Base-by-base conservation (phyloP, 2,329 filamentous ascomycete genomes). In the Fusarium sarcochroum region DNA sequence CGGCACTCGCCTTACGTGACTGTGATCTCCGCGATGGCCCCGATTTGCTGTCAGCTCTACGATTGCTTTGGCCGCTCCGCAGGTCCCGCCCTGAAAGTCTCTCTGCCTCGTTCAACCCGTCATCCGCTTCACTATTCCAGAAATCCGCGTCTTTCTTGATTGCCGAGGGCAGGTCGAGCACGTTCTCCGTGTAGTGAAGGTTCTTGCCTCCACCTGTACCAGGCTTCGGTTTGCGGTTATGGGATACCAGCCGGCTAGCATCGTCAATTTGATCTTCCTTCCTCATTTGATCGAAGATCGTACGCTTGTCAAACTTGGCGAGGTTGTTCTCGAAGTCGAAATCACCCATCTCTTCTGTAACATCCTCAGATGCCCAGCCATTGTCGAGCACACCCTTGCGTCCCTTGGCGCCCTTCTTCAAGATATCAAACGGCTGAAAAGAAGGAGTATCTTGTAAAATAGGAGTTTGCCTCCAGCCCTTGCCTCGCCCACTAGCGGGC, bases 291-390 rank as follows among this genome's bases (percentile, higher is more conserved):
- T 95, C 92, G 76, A 99, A 99, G 10, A 98, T 89, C 2, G 90
- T 90, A 57, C 91, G 89, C 82, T 98, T 98, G 82, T 98, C 94
- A 73, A 98, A 98, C 76, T 97, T 97, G 46, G 93, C 94, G 32
- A 98, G 85, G 69, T 94, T 94, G 55, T 89, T 90, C 73, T 93
- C 90, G 74, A 98, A 98, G 78, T 98, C 95, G 73, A 98, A 98
- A 64, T 98, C 96, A 13, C 92, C 93, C 84, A 96, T 88, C 76
- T 97, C 95, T 80, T 98, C 96, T 0, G 93, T 98, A 21, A 95
- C 94, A 75, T 98, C 95, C 76, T 98, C 96, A 0, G 95, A 98
- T 6, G 93, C 94, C 94, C 95, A 98, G 5, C 93, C 95, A 76
- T 93, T 97, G 42, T 93, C 87, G 10, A 79, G 79, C 30, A 76